Base-by-base conservation (phyloP, 768 basidiomycete species). In the Lactarius sanguifluus region DNA sequence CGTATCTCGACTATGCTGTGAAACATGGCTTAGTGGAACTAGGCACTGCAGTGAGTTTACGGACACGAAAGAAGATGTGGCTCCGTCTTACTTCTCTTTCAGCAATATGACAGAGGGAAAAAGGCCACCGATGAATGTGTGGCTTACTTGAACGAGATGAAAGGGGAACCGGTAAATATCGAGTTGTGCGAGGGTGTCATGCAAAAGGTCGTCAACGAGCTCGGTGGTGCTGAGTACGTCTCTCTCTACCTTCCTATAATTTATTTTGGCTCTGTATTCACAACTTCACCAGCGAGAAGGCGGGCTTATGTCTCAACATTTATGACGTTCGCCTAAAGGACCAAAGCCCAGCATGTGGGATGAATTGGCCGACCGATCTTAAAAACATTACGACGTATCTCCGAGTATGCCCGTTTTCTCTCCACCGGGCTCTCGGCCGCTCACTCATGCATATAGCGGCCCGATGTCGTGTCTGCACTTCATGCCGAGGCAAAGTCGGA, bases 351-450 rank as follows among this genome's bases (percentile, higher is more conserved):
- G 89, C 86, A 1, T 99, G 97, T 76, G 97, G 96, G 3, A 92
- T 96, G 94, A 96, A 95, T 77, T 99, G 96, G 96, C 96, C 96
- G 8, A 88, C 89, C 40, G 93, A 95, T 72, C 86, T 98, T 57
- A 76, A 81, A 3, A 84, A 86, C 57, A 79, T 98, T 10, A 89
- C 87, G 20, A 77, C 79, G 1, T 96, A 95, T 74, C 85, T 99
- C 5, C 86, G 85, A 32, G 96, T 97, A 74, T 61, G 92, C 80
- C 38, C 34, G 15, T 23, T 54, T 47, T 43, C 52, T 3, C 38
- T 15, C 5, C 32, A 20, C 34, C 25, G 7, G 32, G 6, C 54
- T 55, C 34, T 18, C 1, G 54, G 28, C 38, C 10, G 15, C 54
- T 59, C 4, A 45, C 62, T 55, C 34, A 43, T 12, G 41, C 38